Evolutionary conservation across 176 grass and related monocot genomes (phyloP).

Genomic region (maize (Zea mays)): Zm-B73-REFERENCE-NAM-5.0 NC_050098.1:206435501-206436000

Average conservation of each 20-base stretch:
- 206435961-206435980: not conserved
- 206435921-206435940: not conserved
- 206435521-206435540: not conserved
- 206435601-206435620: not conserved
- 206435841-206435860: slow-evolving; percentile 32
- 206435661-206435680: not conserved
- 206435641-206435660: too few relatives aligned
- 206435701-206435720: slow-evolving; percentile 37
- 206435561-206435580: not conserved
- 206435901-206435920: not conserved
- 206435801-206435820: slow-evolving; percentile 21
- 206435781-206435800: slow-evolving; percentile 15
- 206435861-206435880: slow-evolving; percentile 22
- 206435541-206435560: slow-evolving; percentile 3
- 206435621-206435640: not conserved
- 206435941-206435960: not conserved
- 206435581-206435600: not conserved
- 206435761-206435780: not conserved
- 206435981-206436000: not conserved
- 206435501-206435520: too few relatives aligned
- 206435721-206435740: slow-evolving; percentile 29
- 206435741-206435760: slow-evolving; percentile 49
- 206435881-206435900: slow-evolving; percentile 31
- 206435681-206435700: not conserved
- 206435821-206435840: not conserved